phyloP scores from a whole-genome alignment of 129 eudicot genomes.

The Mikania micrantha region DNA sequence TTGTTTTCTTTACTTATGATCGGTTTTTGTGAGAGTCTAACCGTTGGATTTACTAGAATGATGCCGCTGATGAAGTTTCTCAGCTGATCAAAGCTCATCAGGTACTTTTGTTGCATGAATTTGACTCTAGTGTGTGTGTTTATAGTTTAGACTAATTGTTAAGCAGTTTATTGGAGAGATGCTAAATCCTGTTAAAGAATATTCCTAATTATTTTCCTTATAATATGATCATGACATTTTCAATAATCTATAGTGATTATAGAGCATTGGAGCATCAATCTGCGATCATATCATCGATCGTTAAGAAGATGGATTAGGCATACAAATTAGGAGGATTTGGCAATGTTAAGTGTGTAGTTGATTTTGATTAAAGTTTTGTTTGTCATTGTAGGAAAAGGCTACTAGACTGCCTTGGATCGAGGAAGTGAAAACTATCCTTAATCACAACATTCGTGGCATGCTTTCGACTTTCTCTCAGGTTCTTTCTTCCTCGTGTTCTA shows the following conservation, averaged over 20 bases:
- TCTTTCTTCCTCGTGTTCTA: not conserved
- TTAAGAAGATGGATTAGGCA: no score
- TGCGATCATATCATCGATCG: not conserved
- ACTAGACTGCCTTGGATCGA: constrained; percentile 77
- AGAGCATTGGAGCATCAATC: not conserved
- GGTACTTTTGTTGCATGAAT: constrained; percentile 31
- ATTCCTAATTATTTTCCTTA: not conserved
- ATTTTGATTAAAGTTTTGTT: not conserved
- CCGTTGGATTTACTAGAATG: constrained; percentile 22
- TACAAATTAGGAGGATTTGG: not conserved
- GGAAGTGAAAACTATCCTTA: constrained; percentile 65
- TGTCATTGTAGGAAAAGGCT: constrained; percentile 62
- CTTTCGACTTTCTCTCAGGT: constrained; percentile 86
- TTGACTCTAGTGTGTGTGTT: not conserved
- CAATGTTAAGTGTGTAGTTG: not conserved
- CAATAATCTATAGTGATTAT: not conserved
- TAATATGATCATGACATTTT: not conserved
- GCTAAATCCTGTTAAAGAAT: not conserved
- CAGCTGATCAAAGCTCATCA: constrained; percentile 75
- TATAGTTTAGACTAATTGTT: not conserved
- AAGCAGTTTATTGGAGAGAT: not conserved
- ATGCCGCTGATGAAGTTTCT: constrained; percentile 27
- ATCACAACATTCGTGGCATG: constrained; percentile 59
- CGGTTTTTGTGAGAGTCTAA: not conserved
- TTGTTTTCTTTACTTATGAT: not conserved